Evolutionary conservation across 768 basidiomycete species (phyloP), one percentile per base, ranked within the genome.

Genomic region (Pleurotus djamor): DNA sequence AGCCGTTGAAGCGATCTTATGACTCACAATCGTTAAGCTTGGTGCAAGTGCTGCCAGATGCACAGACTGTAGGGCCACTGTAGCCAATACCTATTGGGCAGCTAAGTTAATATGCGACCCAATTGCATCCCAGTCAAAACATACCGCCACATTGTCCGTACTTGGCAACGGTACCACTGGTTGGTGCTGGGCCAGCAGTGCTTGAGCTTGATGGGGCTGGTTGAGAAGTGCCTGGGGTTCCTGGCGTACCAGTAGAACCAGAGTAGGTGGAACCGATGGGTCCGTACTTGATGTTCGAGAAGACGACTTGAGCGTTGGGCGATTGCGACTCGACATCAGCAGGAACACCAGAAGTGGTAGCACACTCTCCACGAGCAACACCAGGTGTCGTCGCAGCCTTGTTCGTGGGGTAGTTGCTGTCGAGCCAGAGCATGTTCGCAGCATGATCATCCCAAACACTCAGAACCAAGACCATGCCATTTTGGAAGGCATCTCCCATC

Each of bases 221-320:
- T 41, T 56, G 54, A 38, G 54, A 56, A 41, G 37, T 56, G 17
- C 21, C 37, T 12, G 21, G 37, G 33, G 37, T 43, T 0, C 36
- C 21, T 2, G 54, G 28, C 2, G 49, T 32, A 8, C 54, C 54
- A n/a, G 54, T 9, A 7, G 54, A 47, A 35, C 49, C 49, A 6
- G 28, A 36, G 59, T 57, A 57, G 6, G 52, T 57, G 21, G 58
- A 61, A 13, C 74, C 74, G 64, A 77, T 73, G 65, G 65, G 63
- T 38, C 76, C 77, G 63, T 70, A 72, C 67, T 69, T 73, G 69
- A 77, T 78, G 71, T 77, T 77, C 32, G 75, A 76, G 70, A 64
- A 78, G 49, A 66, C 69, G 66, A 78, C 76, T 34, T 64, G 65
- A 17, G 72, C 70, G 61, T 62, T 66, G 28, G 74, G 61, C 61